Evolutionary conservation across 371 early-diverging fungal species (phyloP), one percentile per base, ranked within the genome.

Genomic region (Phascolomyces articulosus): DNA sequence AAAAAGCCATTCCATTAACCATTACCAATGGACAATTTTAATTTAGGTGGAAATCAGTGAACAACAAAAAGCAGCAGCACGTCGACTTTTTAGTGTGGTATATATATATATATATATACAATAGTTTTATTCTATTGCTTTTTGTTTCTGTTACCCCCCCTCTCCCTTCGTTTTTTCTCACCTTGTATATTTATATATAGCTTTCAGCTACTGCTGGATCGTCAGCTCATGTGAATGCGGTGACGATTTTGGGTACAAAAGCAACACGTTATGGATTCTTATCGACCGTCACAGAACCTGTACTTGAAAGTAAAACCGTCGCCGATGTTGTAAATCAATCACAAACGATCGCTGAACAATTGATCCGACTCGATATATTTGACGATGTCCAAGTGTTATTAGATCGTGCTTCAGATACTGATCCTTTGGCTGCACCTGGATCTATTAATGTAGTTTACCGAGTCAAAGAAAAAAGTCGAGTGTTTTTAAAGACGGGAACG

Each of bases 401-500:
- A n/a, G 94, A 94, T 40, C 76, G 80, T 9, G 80, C 89, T 15
- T 67, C 71, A 8, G 83, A 84, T 29, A 72, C 58, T 18, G 85
- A 81, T 71, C 75, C 79, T 21, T 55, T 74, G 16, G 86, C 81
- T 23, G 83, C 80, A 21, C 82, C 73, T 57, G 84, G 80, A 24
- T 77, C 79, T 1, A 83, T 93, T 34, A 88, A 92, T 67, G 87
- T 95, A 7, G 79, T 85, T 4, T 78, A 94, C 55, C 75, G 73
- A 34, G 87, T 94, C 63, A 81, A 86, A 63, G 94, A 94, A 63
- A 78, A 83, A 47, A 85, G 87, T 49, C 79, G 94, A 54, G 67
- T 92, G 15, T 87, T 78, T 72, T 80, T 93, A 61, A 86, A 82
- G 67, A 95, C 94, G 21, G 94, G 93, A 29, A 93, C 94, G 7